These are phyloP conservation scores for Phytopythium chamaehyphon DNA, from an alignment of 352 stramenopile species.

Conservation along the genomic window DNA sequence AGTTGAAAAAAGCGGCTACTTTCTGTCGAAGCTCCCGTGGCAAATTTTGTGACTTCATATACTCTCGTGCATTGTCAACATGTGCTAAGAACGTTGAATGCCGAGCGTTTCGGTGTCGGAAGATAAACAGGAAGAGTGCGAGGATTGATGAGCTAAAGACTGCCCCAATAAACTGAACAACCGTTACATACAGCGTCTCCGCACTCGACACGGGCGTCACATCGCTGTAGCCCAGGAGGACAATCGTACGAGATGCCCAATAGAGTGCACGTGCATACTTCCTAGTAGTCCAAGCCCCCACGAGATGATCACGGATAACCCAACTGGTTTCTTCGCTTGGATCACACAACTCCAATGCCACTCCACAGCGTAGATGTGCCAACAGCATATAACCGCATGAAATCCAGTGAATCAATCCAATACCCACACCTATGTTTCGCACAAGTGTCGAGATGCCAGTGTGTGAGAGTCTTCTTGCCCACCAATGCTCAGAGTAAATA, in stretches of 20 bases:
- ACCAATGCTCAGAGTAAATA: constrained; percentile 45
- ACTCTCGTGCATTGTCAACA: constrained; percentile 64
- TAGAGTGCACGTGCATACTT: constrained; percentile 63
- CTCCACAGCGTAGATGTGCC: constrained; percentile 48
- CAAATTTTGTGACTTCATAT: constrained; percentile 69
- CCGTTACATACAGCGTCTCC: constrained; percentile 51
- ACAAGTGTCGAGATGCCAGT: constrained; percentile 51
- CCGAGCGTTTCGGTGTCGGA: constrained; percentile 53
- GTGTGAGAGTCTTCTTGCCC: constrained; percentile 50
- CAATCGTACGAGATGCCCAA: constrained; percentile 52
- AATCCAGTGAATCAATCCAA: constrained; percentile 44
- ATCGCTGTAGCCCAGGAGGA: constrained; percentile 61
- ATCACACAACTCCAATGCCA: constrained; percentile 45
- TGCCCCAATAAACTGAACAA: constrained; percentile 42
- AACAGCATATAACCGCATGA: constrained; percentile 73
- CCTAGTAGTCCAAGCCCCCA: constrained; percentile 26
- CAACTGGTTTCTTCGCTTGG: constrained; percentile 45
- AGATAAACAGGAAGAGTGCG: constrained; percentile 69
- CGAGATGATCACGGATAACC: constrained; percentile 50
- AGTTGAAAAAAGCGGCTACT: constrained; percentile 62
- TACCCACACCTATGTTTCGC: constrained; percentile 29
- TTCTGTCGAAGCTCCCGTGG: constrained; percentile 39
- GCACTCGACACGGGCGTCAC: constrained; percentile 50
- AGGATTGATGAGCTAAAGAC: constrained; percentile 55
- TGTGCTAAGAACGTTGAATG: constrained; percentile 47